Evolutionary conservation across 345 rosid genomes (phyloP), one percentile per base, ranked within the genome.

Genomic region (Heritiera littoralis): DNA sequence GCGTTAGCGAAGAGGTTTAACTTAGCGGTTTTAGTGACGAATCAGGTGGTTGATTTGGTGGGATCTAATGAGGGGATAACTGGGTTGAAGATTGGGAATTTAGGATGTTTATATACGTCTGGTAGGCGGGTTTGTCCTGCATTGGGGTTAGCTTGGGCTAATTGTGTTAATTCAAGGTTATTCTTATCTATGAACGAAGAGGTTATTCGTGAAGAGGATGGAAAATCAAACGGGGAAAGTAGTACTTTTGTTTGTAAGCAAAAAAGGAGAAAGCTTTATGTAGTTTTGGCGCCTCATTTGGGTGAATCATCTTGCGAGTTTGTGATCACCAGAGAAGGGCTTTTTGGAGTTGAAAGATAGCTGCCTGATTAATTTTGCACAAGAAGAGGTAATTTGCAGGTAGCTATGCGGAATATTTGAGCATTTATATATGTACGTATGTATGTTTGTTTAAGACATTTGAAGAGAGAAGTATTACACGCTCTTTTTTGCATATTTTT

Each of bases 1-100:
- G 87, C 72, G 45, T 18, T 95, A 75, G 99, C 99, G 0, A 77
- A 75, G 78, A 86, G 86, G 83, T 93, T 86, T 83, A 81, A 80
- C 81, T 84, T 92, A 75, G 97, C 89, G 2, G 92, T 95, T 30
- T 88, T 91, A 81, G 83, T 95, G 77, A 95, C 94, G 46, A 95
- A 95, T 75, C 99, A 95, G 84, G 97, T 95, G 51, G 94, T 90
- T 72, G 99, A 95, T 90, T 79, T 85, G 14, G 81, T 95, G 32
- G 92, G 77, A 14, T 35, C 75, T 88, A 89, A 35, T 54, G 90
- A 86, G 66, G 95, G 95, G 72, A 78, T 86, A 41, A 93, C 82
- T 68, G 94, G 92, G 46, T 59, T 88, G 77, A 89, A 86, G 81
- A 46, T 92, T 73, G 98, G 98, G 84, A 93, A 91, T 88, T 75